A percentile compares a stretch with the other conserved stretches of the same genome.
Evolutionary conservation across 352 stramenopile genomes (phyloP).

Genomic region (Pythium pectinolyticum): DNA sequence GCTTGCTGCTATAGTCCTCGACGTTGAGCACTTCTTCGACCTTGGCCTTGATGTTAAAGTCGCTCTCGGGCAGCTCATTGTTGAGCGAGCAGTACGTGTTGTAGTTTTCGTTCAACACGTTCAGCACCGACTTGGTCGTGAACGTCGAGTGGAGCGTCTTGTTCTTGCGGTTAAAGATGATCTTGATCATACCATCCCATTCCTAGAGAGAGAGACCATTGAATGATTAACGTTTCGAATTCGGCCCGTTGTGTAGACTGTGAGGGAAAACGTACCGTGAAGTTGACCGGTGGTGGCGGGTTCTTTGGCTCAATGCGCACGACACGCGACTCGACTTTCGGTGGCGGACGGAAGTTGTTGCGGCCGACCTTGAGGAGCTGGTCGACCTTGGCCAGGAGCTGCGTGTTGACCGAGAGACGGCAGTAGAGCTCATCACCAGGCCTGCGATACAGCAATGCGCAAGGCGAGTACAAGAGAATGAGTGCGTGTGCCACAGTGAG

Average conservation of each 20-base stretch:
- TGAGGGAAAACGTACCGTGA: slow-evolving; percentile 79
- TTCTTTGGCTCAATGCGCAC: slow-evolving; percentile 85
- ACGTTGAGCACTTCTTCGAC: slow-evolving; percentile 94
- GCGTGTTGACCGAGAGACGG: slow-evolving; percentile 77
- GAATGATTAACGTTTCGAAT: no score
- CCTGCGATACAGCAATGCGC: slow-evolving; percentile 29
- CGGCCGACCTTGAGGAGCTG: slow-evolving; percentile 61
- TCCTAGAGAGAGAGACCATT: no score
- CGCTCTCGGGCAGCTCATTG: slow-evolving; percentile 72
- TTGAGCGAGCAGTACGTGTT: slow-evolving; percentile 94
- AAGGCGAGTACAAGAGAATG: no score
- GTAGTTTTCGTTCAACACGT: slow-evolving; percentile 96
- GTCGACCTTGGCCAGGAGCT: slow-evolving; percentile 64
- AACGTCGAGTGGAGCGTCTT: slow-evolving; percentile 98
- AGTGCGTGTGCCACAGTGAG: no score
- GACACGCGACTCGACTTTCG: slow-evolving; percentile 82
- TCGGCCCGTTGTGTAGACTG: no score
- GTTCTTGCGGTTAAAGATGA: slow-evolving; percentile 99
- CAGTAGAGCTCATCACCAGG: slow-evolving; percentile 78
- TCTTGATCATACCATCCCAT: slow-evolving; percentile 99
- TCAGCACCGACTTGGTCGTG: slow-evolving; percentile 95
- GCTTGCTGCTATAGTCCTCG: slow-evolving; percentile 84
- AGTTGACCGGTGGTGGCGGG: slow-evolving; percentile 98
- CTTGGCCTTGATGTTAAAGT: slow-evolving; percentile 91
- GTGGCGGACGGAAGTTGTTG: slow-evolving; percentile 70